Conservation (phyloP, 2,329 filamentous ascomycete species). For the Calycina marina region DNA sequence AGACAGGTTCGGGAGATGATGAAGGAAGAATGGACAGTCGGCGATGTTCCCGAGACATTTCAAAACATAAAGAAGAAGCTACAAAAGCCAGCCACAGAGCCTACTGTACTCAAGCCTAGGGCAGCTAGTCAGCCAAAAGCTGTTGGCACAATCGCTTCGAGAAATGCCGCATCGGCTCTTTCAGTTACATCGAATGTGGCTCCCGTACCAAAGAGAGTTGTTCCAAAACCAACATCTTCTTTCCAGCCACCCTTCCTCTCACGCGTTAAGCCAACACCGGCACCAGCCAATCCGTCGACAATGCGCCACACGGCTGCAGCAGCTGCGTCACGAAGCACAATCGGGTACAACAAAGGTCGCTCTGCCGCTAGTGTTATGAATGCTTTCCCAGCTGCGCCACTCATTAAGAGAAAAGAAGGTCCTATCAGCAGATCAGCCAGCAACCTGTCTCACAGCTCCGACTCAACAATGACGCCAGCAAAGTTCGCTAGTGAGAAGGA, state of each 20-base stretch:
- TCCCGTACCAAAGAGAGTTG: conserved; percentile 15
- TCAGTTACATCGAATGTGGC: conserved; percentile 26
- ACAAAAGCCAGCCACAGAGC: conserved; percentile 2
- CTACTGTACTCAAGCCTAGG: conserved; percentile 12
- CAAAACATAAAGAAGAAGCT: conserved; percentile 16
- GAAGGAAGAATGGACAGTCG: conserved; percentile 45
- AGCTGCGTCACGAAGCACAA: conserved; percentile 61
- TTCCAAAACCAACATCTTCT: conserved; percentile 20
- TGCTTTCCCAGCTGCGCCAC: conserved; percentile 1
- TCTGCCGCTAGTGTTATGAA: conserved; percentile 29
- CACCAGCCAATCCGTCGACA: conserved; percentile 29
- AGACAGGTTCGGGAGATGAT: conserved; percentile 53
- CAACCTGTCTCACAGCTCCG: conserved; percentile 26
- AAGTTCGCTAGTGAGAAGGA: conserved; percentile 24
- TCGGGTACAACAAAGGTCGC: conserved; percentile 74
- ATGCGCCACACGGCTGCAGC: conserved; percentile 46
- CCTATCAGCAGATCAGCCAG: conserved; percentile 16
- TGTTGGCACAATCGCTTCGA: conserved; percentile 39
- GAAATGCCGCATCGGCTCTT: conserved; percentile 38
- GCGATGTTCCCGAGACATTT: conserved; percentile 36
- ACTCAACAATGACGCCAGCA: conserved; percentile 34
- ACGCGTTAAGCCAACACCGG: conserved; percentile 27
- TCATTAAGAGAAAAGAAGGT: no score
- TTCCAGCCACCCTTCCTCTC: conserved; percentile 15
- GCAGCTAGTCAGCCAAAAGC: conserved; percentile 15